Base-by-base conservation (phyloP, 2,329 filamentous ascomycete species). In the Macroventuria anomochaeta region DNA sequence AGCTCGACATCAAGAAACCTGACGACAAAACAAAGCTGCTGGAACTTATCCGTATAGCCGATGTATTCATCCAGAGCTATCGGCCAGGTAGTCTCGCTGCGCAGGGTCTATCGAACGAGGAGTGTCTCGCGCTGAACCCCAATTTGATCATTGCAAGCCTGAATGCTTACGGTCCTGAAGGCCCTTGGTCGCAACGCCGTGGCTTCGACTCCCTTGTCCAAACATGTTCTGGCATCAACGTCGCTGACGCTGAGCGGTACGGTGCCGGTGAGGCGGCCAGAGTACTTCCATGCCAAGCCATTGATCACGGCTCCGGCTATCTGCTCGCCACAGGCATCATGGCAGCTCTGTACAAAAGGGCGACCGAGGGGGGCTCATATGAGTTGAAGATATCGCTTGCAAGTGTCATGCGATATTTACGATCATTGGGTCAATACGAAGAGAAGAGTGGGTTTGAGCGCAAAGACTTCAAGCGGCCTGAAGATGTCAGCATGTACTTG, bases 141-240 rank as follows among this genome's bases (percentile, higher is more conserved):
- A 72, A 70, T 1, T 73, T 85, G 11, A 73, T 85, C 21, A 71
- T 76, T 5, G 83, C 81, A 2, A 83, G 77, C 42, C 59, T 86
- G 18, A 83, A 80, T 0, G 82, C 83, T 0, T 86, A 81, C 53
- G 82, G 81, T 0, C 73, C 77, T 0, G 49, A 68, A 0, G 81
- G 82, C 0, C 80, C 80, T 0, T 83, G 80, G 80, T 57, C 65
- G 0, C 51, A 61, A 0, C 70, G 78, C 2, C 73, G 83, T 2
- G 83, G 83, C 0, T 85, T 83, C 47, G 83, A 85, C 57, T 84
- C 81, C 0, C 72, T 82, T 3, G 78, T 83, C 0, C 83, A 86
- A 65, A 82, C 82, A 7, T 82, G 79, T 48, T 79, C 80, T 0
- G 83, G 83, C 0, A 78, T 85, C 66, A 85, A 85, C 37, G 73